These are phyloP conservation scores for Pichia scutulata DNA, from an alignment of 805 yeast genomes.

Conservation along the genomic window DNA sequence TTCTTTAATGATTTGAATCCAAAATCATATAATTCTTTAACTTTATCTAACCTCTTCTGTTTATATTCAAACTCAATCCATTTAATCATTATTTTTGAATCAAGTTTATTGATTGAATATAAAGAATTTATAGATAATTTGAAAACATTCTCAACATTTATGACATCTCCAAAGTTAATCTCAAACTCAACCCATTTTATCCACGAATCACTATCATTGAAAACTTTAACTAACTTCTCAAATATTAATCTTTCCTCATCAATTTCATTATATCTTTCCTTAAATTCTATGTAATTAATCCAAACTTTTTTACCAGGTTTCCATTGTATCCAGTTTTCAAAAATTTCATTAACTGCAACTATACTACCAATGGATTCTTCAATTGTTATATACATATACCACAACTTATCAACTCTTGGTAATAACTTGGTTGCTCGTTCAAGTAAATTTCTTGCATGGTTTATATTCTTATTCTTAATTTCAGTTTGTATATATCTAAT, in stretches of 20 bases:
- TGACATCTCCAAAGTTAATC: constrained; percentile 36
- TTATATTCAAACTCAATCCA: constrained; percentile 73
- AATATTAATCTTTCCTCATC: constrained; percentile 54
- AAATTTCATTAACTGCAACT: constrained; percentile 53
- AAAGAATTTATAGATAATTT: constrained; percentile 58
- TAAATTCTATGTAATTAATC: constrained; percentile 68
- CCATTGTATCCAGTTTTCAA: constrained; percentile 77
- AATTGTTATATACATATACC: constrained; percentile 76
- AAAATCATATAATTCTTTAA: constrained; percentile 46
- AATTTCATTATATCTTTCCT: constrained; percentile 46
- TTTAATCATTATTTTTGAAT: constrained; percentile 32
- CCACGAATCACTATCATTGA: constrained; percentile 58
- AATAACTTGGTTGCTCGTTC: constrained; percentile 67
- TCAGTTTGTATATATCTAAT: constrained; percentile 74
- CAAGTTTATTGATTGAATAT: constrained; percentile 24
- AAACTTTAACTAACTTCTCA: constrained; percentile 44
- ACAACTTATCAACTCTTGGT: constrained; percentile 77
- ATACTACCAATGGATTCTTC: constrained; percentile 72
- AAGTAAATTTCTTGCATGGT: constrained; percentile 81
- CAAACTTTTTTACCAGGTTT: constrained; percentile 61
- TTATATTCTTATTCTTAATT: constrained; percentile 59
- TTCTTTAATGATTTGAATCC: constrained; percentile 36
- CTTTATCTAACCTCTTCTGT: constrained; percentile 54
- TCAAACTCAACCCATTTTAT: constrained; percentile 70
- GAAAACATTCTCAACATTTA: constrained; percentile 54